phyloP scores from a whole-genome alignment of 78 protist species.

The Dictyostelium purpureum region DNA sequence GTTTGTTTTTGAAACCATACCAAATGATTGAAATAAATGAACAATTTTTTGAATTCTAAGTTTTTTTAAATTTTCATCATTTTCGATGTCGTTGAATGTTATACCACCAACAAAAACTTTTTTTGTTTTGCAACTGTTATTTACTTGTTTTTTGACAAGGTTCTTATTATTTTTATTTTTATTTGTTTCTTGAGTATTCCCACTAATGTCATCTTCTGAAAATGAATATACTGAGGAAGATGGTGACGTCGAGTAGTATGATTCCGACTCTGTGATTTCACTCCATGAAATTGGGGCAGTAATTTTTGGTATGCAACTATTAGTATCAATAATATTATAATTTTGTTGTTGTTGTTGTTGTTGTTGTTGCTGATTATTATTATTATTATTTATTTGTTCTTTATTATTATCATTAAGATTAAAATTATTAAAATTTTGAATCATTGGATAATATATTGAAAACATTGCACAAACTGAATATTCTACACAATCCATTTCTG shows the following conservation, averaged over 20 bases:
- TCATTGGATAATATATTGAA: constrained; percentile 44
- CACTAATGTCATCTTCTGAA: not conserved
- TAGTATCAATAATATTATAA: not conserved
- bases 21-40: constrained; percentile 30
- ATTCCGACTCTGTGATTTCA: constrained; percentile 31
- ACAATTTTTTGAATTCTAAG: constrained; percentile 13
- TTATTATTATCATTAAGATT: not conserved
- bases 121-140: not conserved
- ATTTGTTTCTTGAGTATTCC: not conserved
- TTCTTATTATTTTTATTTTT: not conserved
- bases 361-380: not conserved
- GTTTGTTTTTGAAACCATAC: not conserved
- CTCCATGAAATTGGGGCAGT: constrained; percentile 8
- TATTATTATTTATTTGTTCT: not conserved
- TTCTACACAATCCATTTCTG: constrained; percentile 21
- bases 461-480: constrained; percentile 40
- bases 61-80: not conserved
- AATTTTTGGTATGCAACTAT: not conserved
- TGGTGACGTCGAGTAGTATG: not conserved
- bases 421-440: constrained; percentile 18
- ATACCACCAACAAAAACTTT: constrained; percentile 66
- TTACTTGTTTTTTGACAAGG: not conserved
- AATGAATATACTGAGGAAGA: constrained; percentile 9
- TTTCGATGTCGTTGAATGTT: constrained; percentile 21
- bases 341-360: not conserved